These are phyloP conservation scores for Boletus sp. DNA, from an alignment of 768 basidiomycete species.

Conservation along the genomic window DNA sequence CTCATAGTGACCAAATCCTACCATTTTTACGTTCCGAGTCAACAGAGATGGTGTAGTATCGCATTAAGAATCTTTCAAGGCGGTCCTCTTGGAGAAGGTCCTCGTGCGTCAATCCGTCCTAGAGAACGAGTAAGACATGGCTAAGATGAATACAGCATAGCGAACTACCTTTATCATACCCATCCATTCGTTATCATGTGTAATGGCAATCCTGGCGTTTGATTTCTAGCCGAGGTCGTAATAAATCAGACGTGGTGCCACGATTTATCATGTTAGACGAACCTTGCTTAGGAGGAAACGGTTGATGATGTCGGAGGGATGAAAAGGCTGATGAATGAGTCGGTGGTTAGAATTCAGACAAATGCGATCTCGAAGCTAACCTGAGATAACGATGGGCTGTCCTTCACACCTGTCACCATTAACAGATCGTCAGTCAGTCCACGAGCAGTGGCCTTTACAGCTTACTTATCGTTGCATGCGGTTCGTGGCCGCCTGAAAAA, in stretches of 20 bases:
- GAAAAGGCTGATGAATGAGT: neutral
- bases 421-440: neutral
- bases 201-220: neutral
- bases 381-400: neutral
- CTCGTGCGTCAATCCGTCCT: neutral
- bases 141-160: neutral
- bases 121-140: neutral
- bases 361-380: neutral
- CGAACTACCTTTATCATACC: neutral
- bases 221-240: neutral
- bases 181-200: slow-evolving; percentile 2
- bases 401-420: neutral
- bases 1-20: neutral
- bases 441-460: neutral
- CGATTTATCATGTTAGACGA: neutral
- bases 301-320: neutral
- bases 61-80: neutral
- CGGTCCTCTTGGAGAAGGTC: neutral
- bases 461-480: neutral
- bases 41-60: neutral
- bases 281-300: neutral
- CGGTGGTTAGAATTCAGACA: neutral
- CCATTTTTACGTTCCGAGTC: neutral
- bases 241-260: neutral
- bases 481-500: neutral